Conservation (phyloP, 163 green algal genomes). For the Prototheca wickerhamii region DNA sequence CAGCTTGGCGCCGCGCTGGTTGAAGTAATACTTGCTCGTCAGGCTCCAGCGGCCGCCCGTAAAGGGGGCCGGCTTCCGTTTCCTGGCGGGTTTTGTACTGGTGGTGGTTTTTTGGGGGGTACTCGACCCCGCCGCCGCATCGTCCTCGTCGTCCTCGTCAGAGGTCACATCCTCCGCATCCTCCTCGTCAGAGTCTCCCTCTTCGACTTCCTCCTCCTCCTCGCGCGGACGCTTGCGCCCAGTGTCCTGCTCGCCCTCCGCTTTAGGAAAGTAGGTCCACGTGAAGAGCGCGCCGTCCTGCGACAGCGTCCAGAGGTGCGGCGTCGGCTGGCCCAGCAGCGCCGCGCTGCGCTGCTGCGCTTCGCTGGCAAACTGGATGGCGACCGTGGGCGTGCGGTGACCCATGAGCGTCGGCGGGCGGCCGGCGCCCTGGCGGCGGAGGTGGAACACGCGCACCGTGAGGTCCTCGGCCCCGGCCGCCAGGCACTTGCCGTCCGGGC, state of each 20-base stretch:
- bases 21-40: slow-evolving; percentile 73
- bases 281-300: slow-evolving; percentile 80
- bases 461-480: slow-evolving; percentile 77
- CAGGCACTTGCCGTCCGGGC: slow-evolving; percentile 67
- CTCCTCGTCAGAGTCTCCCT: slow-evolving; percentile 8
- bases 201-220: slow-evolving; percentile 6
- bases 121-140: not conserved
- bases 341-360: slow-evolving; percentile 20
- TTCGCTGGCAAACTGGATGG: slow-evolving; percentile 57
- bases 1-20: slow-evolving; percentile 60
- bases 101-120: not conserved
- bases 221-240: slow-evolving; percentile 10
- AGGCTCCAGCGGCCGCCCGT: slow-evolving; percentile 54
- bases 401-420: slow-evolving; percentile 54
- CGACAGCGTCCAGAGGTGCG: slow-evolving; percentile 63
- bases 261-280: slow-evolving; percentile 56
- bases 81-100: not conserved
- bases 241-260: not conserved
- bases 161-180: slow-evolving; percentile 3
- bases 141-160: slow-evolving; percentile 1
- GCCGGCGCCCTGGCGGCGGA: slow-evolving; percentile 75
- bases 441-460: slow-evolving; percentile 62
- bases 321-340: slow-evolving; percentile 24
- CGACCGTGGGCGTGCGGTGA: slow-evolving; percentile 50
- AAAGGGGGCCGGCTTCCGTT: slow-evolving; percentile 7